A percentile compares a stretch with the other conserved stretches of the same genome.
phyloP scores from a whole-genome alignment of 2,329 filamentous ascomycete genomes.

The Phaeosphaeria sp. region DNA sequence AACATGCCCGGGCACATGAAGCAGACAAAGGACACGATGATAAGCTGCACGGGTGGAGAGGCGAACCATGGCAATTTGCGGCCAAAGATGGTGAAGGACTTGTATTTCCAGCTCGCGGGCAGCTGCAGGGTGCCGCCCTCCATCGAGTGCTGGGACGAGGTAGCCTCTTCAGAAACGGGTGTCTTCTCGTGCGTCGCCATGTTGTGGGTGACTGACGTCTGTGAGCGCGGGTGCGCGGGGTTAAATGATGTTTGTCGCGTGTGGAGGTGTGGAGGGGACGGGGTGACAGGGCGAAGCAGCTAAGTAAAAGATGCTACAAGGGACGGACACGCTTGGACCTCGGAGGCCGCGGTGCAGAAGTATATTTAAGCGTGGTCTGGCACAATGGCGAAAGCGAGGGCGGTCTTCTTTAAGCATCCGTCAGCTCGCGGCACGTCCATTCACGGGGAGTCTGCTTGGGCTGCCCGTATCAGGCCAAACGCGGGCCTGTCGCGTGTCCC shows the following conservation, averaged over 20 bases:
- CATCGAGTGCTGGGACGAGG: slow-evolving; percentile 39
- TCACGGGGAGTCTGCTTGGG: slow-evolving; percentile 4
- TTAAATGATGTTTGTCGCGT: neutral
- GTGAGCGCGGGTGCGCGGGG: neutral
- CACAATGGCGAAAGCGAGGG: slow-evolving; percentile 25
- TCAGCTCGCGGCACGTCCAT: slow-evolving; percentile 27
- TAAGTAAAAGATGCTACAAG: neutral
- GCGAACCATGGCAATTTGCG: slow-evolving; percentile 57
- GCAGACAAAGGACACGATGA: slow-evolving; percentile 60
- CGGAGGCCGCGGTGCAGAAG: slow-evolving; percentile 7
- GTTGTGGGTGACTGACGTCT: slow-evolving; percentile 8
- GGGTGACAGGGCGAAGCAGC: neutral
- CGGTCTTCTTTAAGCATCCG: slow-evolving; percentile 34
- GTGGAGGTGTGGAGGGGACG: neutral
- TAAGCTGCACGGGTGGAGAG: slow-evolving; percentile 56
- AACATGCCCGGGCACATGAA: slow-evolving; percentile 64
- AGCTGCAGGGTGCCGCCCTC: slow-evolving; percentile 42
- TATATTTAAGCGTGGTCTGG: slow-evolving; percentile 23
- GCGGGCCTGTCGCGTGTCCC: neutral
- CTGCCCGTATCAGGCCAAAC: neutral
- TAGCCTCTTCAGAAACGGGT: slow-evolving; percentile 26
- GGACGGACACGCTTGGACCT: slow-evolving; percentile 14
- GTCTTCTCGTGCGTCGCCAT: slow-evolving; percentile 40
- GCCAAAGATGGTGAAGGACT: slow-evolving; percentile 48
- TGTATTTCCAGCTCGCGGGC: slow-evolving; percentile 58